These are phyloP conservation scores for Moricandia arvensis DNA, from an alignment of 345 rosid genomes.

Conservation along the genomic window DNA sequence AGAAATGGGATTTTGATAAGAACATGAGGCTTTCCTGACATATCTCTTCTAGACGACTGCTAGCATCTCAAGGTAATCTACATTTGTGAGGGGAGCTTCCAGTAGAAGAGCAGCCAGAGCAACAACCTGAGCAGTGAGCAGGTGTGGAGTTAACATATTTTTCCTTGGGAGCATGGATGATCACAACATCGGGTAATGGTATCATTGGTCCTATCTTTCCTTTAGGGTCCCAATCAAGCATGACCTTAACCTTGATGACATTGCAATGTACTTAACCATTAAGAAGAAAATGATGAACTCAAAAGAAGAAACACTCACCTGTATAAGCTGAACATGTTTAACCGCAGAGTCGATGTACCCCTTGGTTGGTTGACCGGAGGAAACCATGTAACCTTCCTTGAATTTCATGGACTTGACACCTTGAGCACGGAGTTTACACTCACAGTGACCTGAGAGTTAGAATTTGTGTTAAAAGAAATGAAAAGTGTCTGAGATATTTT, in stretches of 20 bases:
- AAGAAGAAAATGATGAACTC: no score
- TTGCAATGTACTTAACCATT: no score
- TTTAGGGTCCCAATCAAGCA: no score
- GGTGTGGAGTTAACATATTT: not conserved
- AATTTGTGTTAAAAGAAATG: not conserved
- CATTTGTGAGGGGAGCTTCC: not conserved
- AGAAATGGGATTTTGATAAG: not conserved
- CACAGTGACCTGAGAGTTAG: not conserved
- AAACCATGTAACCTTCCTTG: not conserved
- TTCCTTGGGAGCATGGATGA: not conserved
- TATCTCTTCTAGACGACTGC: not conserved
- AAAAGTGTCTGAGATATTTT: no score
- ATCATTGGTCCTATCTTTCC: not conserved
- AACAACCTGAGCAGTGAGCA: not conserved
- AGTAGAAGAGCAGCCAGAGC: not conserved
- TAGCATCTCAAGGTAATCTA: no score
- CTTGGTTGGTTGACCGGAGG: no score
- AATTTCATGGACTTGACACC: not conserved
- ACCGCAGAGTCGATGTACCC: no score
- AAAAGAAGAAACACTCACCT: no score
- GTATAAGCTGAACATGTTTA: no score
- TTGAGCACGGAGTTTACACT: not conserved
- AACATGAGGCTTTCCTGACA: not conserved
- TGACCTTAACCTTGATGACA: no score
- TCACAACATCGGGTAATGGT: not conserved